phyloP scores from a whole-genome alignment of 2,329 filamentous ascomycete species.

The Davidsoniella australis region DNA sequence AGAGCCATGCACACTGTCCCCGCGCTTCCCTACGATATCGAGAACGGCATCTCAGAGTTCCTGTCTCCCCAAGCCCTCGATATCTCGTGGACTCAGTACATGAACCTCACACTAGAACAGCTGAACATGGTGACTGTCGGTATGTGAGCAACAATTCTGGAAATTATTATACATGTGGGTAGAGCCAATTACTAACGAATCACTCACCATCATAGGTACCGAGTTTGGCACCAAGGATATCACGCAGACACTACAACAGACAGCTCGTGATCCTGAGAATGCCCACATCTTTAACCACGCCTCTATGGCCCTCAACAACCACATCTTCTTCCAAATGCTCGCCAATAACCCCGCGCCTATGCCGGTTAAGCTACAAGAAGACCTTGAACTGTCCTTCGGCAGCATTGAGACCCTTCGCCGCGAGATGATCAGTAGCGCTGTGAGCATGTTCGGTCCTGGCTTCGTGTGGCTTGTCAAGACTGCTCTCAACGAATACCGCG shows the following conservation, averaged over 20 bases:
- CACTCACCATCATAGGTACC: slow-evolving; percentile 31
- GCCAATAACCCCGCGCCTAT: slow-evolving; percentile 31
- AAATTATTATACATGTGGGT: background rate
- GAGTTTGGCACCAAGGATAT: slow-evolving; percentile 42
- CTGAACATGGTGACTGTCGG: slow-evolving; percentile 60
- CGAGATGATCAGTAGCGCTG: slow-evolving; percentile 66
- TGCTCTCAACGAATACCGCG: slow-evolving; percentile 34
- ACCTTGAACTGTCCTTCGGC: slow-evolving; percentile 57
- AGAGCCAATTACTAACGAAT: slow-evolving; percentile 4
- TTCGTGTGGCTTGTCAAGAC: slow-evolving; percentile 84
- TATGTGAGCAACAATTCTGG: slow-evolving; percentile 25
- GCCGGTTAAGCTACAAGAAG: slow-evolving; percentile 34
- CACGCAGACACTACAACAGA: slow-evolving; percentile 54
- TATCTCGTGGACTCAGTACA: slow-evolving; percentile 71
- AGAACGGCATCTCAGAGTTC: slow-evolving; percentile 46
- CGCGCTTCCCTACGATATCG: slow-evolving; percentile 27
- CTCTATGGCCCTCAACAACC: slow-evolving; percentile 87
- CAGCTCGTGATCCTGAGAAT: slow-evolving; percentile 59
- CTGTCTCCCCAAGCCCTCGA: slow-evolving; percentile 53
- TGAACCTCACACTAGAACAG: slow-evolving; percentile 53
- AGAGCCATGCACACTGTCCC: slow-evolving; percentile 32
- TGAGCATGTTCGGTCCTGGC: slow-evolving; percentile 88
- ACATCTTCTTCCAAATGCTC: slow-evolving; percentile 57
- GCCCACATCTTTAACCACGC: slow-evolving; percentile 88
- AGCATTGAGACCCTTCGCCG: slow-evolving; percentile 65